A percentile compares a stretch with the other conserved stretches of the same genome.
These are phyloP conservation scores for Quercus alba DNA, from an alignment of 306 rosid genomes.

Conservation along the genomic window DNA sequence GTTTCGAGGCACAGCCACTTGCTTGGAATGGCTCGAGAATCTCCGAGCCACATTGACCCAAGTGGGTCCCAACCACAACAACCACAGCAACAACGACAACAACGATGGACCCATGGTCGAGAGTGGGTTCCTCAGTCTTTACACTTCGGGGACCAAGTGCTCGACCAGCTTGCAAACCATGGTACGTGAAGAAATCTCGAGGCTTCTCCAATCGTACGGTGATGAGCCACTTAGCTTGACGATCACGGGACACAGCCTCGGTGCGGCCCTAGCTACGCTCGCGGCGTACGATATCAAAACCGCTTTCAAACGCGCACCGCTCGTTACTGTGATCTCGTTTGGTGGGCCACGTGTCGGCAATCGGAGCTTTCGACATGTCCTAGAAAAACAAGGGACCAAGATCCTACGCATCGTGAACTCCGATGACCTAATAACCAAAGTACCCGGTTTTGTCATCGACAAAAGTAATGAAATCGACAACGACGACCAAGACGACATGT, in stretches of 20 bases:
- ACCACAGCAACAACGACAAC: too few relatives aligned
- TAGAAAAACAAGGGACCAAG: constrained; percentile 50
- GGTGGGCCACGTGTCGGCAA: constrained; percentile 84
- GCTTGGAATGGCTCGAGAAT: constrained; percentile 91
- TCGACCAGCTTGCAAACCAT: constrained; percentile 51
- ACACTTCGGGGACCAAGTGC: constrained; percentile 38
- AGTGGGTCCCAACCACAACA: too few relatives aligned
- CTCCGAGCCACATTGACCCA: constrained; percentile 59
- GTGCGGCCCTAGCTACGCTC: constrained; percentile 83
- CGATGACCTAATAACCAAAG: constrained; percentile 54
- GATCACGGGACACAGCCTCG: constrained; percentile 87
- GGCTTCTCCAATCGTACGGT: constrained; percentile 43
- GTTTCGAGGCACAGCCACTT: constrained; percentile 70
- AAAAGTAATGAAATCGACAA: background rate
- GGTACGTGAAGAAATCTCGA: constrained; percentile 47
- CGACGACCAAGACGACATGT: background rate
- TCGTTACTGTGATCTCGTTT: constrained; percentile 66
- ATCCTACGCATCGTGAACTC: constrained; percentile 68
- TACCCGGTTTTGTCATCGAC: constrained; percentile 59
- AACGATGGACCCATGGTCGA: constrained; percentile 55
- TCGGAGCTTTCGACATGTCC: constrained; percentile 35
- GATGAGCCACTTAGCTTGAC: constrained; percentile 65
- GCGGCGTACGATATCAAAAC: constrained; percentile 52
- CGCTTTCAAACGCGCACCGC: constrained; percentile 27
- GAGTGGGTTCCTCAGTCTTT: constrained; percentile 77